Evolutionary conservation across 225 moss, liverwort and hornwort genomes (phyloP).

Genomic region (Neckera pumila): DNA sequence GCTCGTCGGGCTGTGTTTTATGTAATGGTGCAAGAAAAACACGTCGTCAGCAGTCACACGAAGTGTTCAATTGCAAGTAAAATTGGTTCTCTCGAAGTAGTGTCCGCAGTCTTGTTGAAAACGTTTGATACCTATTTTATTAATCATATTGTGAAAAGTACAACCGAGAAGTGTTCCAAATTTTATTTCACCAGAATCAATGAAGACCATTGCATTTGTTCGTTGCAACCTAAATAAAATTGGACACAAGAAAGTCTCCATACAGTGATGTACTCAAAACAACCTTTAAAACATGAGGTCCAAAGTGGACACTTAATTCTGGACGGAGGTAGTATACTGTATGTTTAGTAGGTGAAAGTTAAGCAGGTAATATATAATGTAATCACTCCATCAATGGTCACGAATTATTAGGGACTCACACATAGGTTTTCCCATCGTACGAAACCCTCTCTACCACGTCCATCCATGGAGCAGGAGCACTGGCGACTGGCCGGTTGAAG

Average conservation of each 20-base stretch:
- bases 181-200: neutral
- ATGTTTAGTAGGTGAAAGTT: neutral
- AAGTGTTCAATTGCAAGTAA: neutral
- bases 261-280: neutral
- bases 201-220: neutral
- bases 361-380: neutral
- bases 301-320: neutral
- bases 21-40: neutral
- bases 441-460: slow-evolving; percentile 67
- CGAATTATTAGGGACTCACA: slow-evolving; percentile 25
- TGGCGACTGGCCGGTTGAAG: slow-evolving; percentile 66
- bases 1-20: slow-evolving; percentile 34
- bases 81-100: neutral
- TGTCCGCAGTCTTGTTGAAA: neutral
- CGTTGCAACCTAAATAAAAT: neutral
- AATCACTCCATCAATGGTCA: neutral
- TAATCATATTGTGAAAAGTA: neutral
- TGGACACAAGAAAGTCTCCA: neutral
- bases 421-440: slow-evolving; percentile 35
- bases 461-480: slow-evolving; percentile 85
- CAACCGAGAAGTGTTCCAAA: neutral
- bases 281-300: neutral
- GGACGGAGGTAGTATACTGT: neutral
- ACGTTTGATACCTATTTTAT: neutral
- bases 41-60: neutral